These are phyloP conservation scores for Paxillus rubicundulus DNA, from an alignment of 768 basidiomycete genomes.

Conservation along the genomic window DNA sequence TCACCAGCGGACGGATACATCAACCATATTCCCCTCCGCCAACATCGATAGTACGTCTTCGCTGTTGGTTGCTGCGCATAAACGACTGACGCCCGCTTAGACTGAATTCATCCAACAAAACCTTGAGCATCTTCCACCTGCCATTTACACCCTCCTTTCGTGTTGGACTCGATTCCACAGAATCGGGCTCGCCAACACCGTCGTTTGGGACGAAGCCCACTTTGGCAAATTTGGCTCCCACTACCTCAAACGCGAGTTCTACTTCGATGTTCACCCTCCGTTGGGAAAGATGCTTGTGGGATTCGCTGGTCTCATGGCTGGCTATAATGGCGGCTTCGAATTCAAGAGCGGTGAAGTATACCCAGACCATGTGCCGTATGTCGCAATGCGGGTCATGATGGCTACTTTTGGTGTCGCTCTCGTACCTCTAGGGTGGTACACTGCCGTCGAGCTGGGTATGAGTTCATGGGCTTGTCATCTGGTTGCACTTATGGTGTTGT, in stretches of 20 bases:
- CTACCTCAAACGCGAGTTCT: slow-evolving; percentile 98
- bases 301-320: slow-evolving; percentile 83
- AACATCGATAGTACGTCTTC: slow-evolving; percentile 53
- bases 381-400: slow-evolving; percentile 93
- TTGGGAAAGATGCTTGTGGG: slow-evolving; percentile 99
- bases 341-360: slow-evolving; percentile 92
- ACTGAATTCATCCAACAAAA: slow-evolving; percentile 79
- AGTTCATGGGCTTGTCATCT: slow-evolving; percentile 86
- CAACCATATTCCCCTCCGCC: slow-evolving; percentile 62
- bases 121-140: slow-evolving; percentile 71
- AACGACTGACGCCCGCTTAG: slow-evolving; percentile 35
- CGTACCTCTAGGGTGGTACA: slow-evolving; percentile 97
- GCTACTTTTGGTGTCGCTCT: slow-evolving; percentile 93
- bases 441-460: slow-evolving; percentile 92
- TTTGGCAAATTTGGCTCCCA: slow-evolving; percentile 99
- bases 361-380: slow-evolving; percentile 82
- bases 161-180: slow-evolving; percentile 95
- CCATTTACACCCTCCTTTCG: slow-evolving; percentile 87
- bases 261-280: slow-evolving; percentile 98
- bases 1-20: slow-evolving; percentile 60
- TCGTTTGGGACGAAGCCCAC: slow-evolving; percentile 99
- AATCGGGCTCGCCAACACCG: slow-evolving; percentile 81
- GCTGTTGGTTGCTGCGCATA: slow-evolving; percentile 3
- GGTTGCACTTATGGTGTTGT: slow-evolving; percentile 89
- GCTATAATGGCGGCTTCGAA: slow-evolving; percentile 89